A percentile compares a stretch with the other conserved stretches of the same genome.
phyloP scores from a whole-genome alignment of 192 early-diverging fungal species.

The Coemansia sp. region DNA sequence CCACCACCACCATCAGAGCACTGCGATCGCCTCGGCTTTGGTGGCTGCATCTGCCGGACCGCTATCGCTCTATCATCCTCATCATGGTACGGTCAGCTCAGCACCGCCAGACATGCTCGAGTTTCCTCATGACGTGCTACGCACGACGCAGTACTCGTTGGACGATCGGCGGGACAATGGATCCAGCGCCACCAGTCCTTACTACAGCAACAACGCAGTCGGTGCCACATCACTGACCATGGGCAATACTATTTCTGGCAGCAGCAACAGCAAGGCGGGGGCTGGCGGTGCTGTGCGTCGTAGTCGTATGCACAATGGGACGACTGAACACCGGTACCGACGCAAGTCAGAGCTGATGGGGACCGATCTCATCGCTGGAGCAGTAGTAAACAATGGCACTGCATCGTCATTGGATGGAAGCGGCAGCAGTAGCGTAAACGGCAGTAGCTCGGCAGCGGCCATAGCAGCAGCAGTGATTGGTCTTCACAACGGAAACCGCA shows the following conservation, averaged over 20 bases:
- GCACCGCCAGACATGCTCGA: constrained; percentile 50
- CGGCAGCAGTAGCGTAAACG: background rate
- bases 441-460: constrained; percentile 3
- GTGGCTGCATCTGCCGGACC: background rate
- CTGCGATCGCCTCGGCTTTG: background rate
- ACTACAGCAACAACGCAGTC: background rate
- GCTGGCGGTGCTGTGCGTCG: background rate
- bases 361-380: constrained; percentile 9
- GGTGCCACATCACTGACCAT: background rate
- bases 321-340: constrained; percentile 57
- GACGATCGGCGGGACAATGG: background rate
- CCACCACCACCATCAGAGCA: background rate
- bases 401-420: background rate
- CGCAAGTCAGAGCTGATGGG: constrained; percentile 50
- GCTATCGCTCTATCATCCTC: constrained; percentile 8
- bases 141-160: background rate
- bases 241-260: background rate
- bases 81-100: constrained; percentile 18
- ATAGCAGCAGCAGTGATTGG: constrained; percentile 4
- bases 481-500: constrained; percentile 5
- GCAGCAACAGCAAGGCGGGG: background rate
- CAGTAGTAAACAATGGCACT: too few relatives aligned
- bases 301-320: constrained; percentile 36
- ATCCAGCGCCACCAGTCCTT: too few relatives aligned
- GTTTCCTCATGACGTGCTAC: constrained; percentile 31